Base-by-base conservation (phyloP, 139 green algal species). In the Coccomyxa sp. region DNA sequence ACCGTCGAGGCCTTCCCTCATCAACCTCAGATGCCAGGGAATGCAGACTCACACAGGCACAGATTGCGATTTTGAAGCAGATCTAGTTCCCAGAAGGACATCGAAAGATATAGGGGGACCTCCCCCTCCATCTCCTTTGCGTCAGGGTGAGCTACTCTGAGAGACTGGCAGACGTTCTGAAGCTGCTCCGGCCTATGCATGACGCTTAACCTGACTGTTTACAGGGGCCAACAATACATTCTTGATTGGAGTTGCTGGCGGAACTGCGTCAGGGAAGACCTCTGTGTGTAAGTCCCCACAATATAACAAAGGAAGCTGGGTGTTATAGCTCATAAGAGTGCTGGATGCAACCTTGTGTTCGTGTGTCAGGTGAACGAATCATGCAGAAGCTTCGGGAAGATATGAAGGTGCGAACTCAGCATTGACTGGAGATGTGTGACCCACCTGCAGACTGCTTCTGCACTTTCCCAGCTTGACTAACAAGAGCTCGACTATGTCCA, bases 201-300 rank as follows among this genome's bases (percentile, higher is more conserved):
- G 71, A 77, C 21, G 1, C 45, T 30, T 32, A 10, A 30, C n/a
- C 9, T 31, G 27, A 18, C 27, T 32, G 1, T 32, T 10, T 3
- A 32, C 31, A 30, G n/a, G n/a, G 27, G 25, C 21, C 27, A 38
- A 27, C 74, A 79, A 1, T 17, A 30, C 32, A 16, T 63, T 80
- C 76, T 3, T 88, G 1, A 88, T 85, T 32, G 86, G 86, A 14
- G 86, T 89, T 1, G 79, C 80, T 51, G 86, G 86, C 18, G 88
- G 88, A 15, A 91, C 88, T 32, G 88, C 88, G 15, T 90, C 86
- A 16, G 88, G 88, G 25, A 91, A 91, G 67, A 91, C 86, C 11
- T 88, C 80, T 57, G 88, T 91, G 0, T 91, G 88, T 63, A 81
- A 80, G 63, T 71, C 18, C 63, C 63, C 63, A 71, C 18, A 11